A percentile compares a stretch with the other conserved stretches of the same genome.
Evolutionary conservation across 371 early-diverging fungal genomes (phyloP).

Genomic region (Mucor velutinosus): DNA sequence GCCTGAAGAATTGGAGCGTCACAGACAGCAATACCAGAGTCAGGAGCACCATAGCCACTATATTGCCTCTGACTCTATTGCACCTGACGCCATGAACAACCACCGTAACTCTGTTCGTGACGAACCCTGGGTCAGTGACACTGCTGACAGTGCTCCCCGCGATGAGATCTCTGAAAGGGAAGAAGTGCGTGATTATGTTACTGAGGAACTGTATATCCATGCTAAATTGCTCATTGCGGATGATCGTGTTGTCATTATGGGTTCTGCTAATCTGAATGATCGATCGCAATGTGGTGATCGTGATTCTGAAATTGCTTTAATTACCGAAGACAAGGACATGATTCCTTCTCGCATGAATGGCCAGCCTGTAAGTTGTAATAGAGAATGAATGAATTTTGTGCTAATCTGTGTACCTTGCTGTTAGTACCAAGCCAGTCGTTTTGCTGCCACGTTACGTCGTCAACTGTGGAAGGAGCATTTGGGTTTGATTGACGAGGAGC

Average conservation of each 20-base stretch:
- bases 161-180: constrained; percentile 21
- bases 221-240: constrained; percentile 92
- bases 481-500: constrained; percentile 63
- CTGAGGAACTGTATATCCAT: constrained; percentile 91
- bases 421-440: constrained; percentile 61
- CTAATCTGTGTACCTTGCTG: neutral
- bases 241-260: constrained; percentile 80
- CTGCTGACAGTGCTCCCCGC: constrained; percentile 8
- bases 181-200: constrained; percentile 59
- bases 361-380: constrained; percentile 46
- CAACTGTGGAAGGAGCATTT: constrained; percentile 86
- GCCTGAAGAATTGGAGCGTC: constrained; percentile 22
- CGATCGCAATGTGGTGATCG: constrained; percentile 87
- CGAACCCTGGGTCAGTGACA: constrained; percentile 33
- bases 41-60: neutral
- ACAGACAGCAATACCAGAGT: neutral
- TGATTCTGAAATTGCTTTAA: constrained; percentile 88
- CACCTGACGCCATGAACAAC: constrained; percentile 26
- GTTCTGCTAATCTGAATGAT: constrained; percentile 93
- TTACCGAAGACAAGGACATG: constrained; percentile 76
- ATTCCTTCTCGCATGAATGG: constrained; percentile 77
- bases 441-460: constrained; percentile 76
- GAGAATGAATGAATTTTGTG: neutral
- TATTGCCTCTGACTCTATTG: constrained; percentile 26
- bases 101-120: constrained; percentile 19